Evolutionary conservation across 345 rosid genomes (phyloP).

Genomic region (Citrus trifoliata): DNA sequence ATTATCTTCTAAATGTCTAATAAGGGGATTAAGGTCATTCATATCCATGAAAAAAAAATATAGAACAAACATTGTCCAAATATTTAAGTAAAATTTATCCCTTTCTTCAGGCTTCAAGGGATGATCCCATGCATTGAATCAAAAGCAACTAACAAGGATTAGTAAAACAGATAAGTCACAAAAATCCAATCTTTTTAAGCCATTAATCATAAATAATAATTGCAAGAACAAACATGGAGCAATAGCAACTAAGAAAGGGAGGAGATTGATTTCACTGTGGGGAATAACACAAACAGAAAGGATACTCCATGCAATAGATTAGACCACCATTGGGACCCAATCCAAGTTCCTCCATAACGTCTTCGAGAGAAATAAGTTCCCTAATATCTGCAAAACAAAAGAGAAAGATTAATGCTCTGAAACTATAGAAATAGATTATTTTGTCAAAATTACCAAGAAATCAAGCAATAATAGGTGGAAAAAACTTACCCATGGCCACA

Average conservation of each 20-base stretch:
- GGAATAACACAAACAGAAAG: slow-evolving; percentile 26
- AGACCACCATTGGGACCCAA: slow-evolving; percentile 94
- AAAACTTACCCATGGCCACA: slow-evolving; percentile 70
- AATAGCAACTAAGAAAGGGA: neutral
- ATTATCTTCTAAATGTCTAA: slow-evolving; percentile 74
- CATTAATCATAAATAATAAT: neutral
- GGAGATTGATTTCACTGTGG: neutral
- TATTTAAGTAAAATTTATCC: neutral
- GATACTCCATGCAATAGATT: slow-evolving; percentile 97
- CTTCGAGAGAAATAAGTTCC: slow-evolving; percentile 82
- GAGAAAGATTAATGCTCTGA: neutral
- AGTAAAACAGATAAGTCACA: neutral
- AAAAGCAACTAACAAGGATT: neutral
- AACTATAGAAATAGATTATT: neutral
- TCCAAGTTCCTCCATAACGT: slow-evolving; percentile 88
- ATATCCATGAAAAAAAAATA: neutral
- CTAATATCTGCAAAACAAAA: slow-evolving; percentile 64
- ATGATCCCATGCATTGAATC: neutral
- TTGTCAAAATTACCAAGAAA: neutral
- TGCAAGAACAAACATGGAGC: neutral
- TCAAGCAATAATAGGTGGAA: neutral
- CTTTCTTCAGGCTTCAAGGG: neutral
- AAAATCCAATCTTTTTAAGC: neutral
- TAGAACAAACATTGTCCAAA: neutral
- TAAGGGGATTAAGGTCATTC: slow-evolving; percentile 42